These are phyloP conservation scores for Cordyceps cateniannulata DNA, from an alignment of 2,329 filamentous ascomycete species.

Conservation along the genomic window DNA sequence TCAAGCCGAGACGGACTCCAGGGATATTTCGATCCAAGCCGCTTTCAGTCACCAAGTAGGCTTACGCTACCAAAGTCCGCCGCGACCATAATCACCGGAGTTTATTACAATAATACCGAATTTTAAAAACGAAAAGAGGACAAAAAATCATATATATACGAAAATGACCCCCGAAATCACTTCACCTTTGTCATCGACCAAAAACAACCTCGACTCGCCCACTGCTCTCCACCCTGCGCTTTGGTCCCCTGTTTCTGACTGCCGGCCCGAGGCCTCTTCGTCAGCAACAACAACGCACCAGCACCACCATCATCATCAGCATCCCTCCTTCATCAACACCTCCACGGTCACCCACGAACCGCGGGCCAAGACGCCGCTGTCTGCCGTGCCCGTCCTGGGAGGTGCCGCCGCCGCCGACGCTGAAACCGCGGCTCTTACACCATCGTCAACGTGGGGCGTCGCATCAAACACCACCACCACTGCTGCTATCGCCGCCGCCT, in stretches of 20 bases:
- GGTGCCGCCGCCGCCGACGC: conserved; percentile 12
- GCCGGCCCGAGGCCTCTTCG: conserved; percentile 17
- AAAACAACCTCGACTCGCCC: background rate
- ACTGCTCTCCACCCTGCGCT: conserved; percentile 5
- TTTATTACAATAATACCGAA: background rate
- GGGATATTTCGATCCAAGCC: conserved; percentile 7
- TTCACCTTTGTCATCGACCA: background rate
- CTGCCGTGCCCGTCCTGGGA: conserved; percentile 22
- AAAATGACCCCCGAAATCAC: background rate
- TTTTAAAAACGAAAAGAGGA: background rate
- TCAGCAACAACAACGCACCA: background rate
- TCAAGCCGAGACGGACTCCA: background rate
- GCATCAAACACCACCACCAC: conserved; percentile 11
- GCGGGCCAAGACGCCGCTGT: conserved; percentile 16
- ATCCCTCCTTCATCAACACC: conserved; percentile 18
- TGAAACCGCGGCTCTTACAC: conserved; percentile 5
- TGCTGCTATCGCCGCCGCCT: background rate
- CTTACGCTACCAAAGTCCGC: conserved; percentile 8
- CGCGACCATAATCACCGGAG: background rate
- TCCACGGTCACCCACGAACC: conserved; percentile 17
- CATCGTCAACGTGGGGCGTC: conserved; percentile 2
- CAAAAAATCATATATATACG: no score
- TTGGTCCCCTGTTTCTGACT: conserved; percentile 10
- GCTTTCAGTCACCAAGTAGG: background rate
- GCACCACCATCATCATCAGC: background rate